A percentile compares a stretch with the other conserved stretches of the same genome.
phyloP scores from a whole-genome alignment of 768 basidiomycete species.

The Cyclocybe cylindracea region DNA sequence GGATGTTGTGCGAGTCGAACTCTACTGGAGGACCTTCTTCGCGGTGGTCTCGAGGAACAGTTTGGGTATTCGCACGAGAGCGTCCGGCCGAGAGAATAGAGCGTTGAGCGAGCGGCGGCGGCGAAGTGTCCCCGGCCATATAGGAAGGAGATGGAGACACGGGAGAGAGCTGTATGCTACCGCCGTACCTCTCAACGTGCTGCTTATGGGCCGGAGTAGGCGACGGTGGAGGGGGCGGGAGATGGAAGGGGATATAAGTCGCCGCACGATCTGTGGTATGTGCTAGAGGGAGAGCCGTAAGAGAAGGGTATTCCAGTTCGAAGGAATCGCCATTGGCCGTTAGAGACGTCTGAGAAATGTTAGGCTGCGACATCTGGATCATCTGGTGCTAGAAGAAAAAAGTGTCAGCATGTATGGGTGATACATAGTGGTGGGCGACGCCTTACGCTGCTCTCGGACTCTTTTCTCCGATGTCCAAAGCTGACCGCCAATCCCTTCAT shows the following conservation, averaged over 20 bases:
- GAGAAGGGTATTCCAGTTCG: conserved; percentile 9
- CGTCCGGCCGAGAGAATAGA: no score
- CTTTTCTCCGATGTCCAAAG: background rate
- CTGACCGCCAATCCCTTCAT: no score
- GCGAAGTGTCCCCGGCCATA: background rate
- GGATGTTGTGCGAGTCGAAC: conserved; percentile 25
- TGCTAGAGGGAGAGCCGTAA: conserved; percentile 14
- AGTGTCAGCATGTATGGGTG: background rate
- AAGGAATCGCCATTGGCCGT: conserved; percentile 4
- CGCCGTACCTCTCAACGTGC: conserved; percentile 8
- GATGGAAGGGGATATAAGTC: conserved; percentile 13
- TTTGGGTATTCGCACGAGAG: no score
- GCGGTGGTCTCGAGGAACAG: no score
- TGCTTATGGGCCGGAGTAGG: conserved; percentile 17
- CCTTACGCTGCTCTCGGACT: conserved; percentile 10
- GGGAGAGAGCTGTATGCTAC: conserved; percentile 8
- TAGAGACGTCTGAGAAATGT: conserved; percentile 7
- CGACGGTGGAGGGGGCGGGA: conserved; percentile 19
- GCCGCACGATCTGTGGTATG: conserved; percentile 10
- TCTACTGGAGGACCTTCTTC: background rate
- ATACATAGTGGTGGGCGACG: background rate
- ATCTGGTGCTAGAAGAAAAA: background rate
- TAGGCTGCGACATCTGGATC: conserved; percentile 1
- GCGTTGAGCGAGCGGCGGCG: background rate
- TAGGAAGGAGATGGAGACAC: conserved; percentile 14